phyloP scores from a whole-genome alignment of 495 filamentous ascomycete species.

The Trichocladium antarcticum region DNA sequence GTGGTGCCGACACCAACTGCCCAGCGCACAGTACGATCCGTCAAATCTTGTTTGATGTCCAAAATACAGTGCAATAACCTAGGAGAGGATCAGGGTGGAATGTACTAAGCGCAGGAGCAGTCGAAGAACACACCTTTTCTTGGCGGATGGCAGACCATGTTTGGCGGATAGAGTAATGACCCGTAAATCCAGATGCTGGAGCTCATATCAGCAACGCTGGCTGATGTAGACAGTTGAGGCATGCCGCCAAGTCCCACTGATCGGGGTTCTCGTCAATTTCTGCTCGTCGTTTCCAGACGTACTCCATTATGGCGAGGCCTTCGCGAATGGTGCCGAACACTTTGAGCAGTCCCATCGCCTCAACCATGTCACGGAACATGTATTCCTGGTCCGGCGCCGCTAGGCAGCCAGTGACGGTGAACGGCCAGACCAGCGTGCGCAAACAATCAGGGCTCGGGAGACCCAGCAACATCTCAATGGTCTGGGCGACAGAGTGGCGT shows the following conservation, averaged over 20 bases:
- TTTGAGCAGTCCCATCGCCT: slow-evolving; percentile 29
- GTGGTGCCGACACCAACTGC: no score
- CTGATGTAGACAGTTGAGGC: slow-evolving; percentile 29
- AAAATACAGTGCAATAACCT: no score
- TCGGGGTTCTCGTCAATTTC: slow-evolving; percentile 21
- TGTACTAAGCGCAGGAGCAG: no score
- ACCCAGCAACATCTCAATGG: slow-evolving; percentile 25
- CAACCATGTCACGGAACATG: slow-evolving; percentile 31
- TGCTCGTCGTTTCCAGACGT: slow-evolving; percentile 36
- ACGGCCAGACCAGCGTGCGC: slow-evolving; percentile 40
- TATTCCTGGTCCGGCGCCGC: slow-evolving; percentile 34
- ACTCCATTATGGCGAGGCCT: slow-evolving; percentile 41
- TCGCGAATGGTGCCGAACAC: slow-evolving; percentile 38
- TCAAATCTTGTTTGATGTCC: no score
- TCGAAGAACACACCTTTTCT: no score
- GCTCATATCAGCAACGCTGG: slow-evolving; percentile 32
- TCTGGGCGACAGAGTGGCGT: slow-evolving; percentile 24
- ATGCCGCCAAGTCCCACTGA: slow-evolving; percentile 31
- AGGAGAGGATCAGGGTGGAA: no score
- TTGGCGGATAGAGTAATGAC: no score
- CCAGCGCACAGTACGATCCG: no score
- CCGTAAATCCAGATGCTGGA: no score
- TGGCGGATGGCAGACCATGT: no score
- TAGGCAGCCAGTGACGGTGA: slow-evolving; percentile 43
- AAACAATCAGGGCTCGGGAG: slow-evolving; percentile 23